phyloP scores from a whole-genome alignment of 495 filamentous ascomycete species.

The Annulohypoxylon stygium region DNA sequence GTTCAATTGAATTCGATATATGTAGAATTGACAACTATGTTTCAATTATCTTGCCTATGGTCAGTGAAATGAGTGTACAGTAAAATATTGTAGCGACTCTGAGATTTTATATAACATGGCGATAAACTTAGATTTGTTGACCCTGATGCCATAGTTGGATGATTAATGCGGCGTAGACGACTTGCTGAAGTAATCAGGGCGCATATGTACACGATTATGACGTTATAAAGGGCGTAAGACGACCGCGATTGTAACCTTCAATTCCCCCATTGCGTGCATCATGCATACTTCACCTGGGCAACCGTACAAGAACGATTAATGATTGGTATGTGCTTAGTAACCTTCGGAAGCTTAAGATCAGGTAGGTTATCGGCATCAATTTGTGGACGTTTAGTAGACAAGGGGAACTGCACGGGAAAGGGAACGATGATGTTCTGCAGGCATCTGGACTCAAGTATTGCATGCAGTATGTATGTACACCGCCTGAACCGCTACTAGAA shows the following conservation, averaged over 20 bases:
- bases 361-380: not conserved
- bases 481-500: not conserved
- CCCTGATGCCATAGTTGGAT: not conserved
- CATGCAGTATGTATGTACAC: conserved; percentile 4
- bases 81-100: not conserved
- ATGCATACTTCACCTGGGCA: conserved; percentile 33
- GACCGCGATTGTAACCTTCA: conserved; percentile 23
- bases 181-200: conserved; percentile 25
- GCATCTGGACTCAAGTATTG: not conserved
- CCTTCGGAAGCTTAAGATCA: not conserved
- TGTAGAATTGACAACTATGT: not conserved
- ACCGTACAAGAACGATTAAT: not conserved
- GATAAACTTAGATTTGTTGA: not conserved
- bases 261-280: conserved; percentile 26
- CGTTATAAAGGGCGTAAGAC: conserved; percentile 40
- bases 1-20: not conserved
- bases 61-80: not conserved
- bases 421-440: not conserved
- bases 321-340: not conserved
- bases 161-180: conserved; percentile 9
- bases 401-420: not conserved
- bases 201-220: conserved; percentile 26
- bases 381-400: not conserved
- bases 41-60: not conserved
- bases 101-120: conserved; percentile 25